Base-by-base conservation (phyloP, 139 green algal genomes). In the Pseudopediastrum boryanum region DNA sequence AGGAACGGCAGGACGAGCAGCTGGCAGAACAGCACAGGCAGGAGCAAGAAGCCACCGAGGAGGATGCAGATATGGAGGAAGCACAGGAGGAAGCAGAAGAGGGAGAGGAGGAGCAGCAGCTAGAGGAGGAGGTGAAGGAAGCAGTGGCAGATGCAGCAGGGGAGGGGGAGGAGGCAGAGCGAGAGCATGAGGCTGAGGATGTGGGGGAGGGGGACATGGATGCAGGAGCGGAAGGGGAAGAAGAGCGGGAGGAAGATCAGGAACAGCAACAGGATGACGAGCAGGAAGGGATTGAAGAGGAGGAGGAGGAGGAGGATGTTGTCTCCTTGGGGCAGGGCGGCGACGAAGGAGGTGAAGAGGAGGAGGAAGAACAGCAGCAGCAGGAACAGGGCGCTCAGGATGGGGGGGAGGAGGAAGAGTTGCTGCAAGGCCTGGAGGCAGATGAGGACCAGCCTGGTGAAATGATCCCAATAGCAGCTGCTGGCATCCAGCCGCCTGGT, bases 221-320 rank as follows among this genome's bases (percentile, higher is more conserved):
- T 1, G 2, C 13, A 41, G 56, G 51, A 51, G 27, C 27, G 7
- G 21, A 42, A 41, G 61, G 31, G 19, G 61, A 51, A 8, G 5
- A 52, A 0, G 64, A 48, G 27, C 16, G 54, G 35, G 13, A 74
- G 4, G n/a, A 52, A 16, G 39, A 7, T 21, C 2, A 74, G 66
- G 43, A 74, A 43, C 66, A 74, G 39, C 66, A 74, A 43, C 42
- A 72, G 25, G 66, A 52, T 8, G 29, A 74, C 43, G 29, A 61
- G 66, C 25, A 74, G 66, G 29, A 71, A 25, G 9, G 36, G 2
- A 41, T 54, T 51, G 63, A 71, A 51, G 31, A 51, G 27, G 23
- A 70, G 27, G 46, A 56, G 13, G 13, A 56, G 62, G 38, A 56
- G 46, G 13, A 56, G 46, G 46, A 56, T 56, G 46, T 12, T 16